A percentile compares a stretch with the other conserved stretches of the same genome.
Conservation (phyloP, 2,329 filamentous ascomycete genomes). For the Colletotrichum melonis region DNA sequence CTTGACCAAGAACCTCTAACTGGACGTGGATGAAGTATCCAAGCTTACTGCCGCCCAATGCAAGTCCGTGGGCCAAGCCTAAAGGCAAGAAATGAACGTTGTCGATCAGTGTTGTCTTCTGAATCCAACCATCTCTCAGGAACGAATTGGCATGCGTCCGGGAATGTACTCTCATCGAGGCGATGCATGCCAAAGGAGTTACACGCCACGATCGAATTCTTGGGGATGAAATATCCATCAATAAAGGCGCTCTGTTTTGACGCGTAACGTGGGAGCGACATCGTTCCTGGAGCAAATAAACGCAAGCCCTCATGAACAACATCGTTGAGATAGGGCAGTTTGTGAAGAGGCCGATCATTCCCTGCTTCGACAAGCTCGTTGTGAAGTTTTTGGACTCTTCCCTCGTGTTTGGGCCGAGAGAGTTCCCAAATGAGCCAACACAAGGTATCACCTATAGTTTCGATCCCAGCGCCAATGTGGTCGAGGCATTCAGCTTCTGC, state of each 20-base stretch:
- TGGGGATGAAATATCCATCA: slow-evolving; percentile 36
- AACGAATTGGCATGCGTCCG: slow-evolving; percentile 31
- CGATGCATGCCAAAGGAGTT: slow-evolving; percentile 32
- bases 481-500: no score
- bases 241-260: slow-evolving; percentile 37
- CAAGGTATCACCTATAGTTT: no score
- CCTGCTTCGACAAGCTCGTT: neutral
- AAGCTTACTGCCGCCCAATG: slow-evolving; percentile 6
- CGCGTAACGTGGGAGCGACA: slow-evolving; percentile 35
- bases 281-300: slow-evolving; percentile 28
- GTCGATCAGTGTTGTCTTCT: slow-evolving; percentile 2
- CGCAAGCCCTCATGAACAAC: slow-evolving; percentile 29
- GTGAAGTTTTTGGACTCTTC: neutral
- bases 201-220: slow-evolving; percentile 36
- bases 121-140: slow-evolving; percentile 38
- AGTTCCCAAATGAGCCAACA: neutral
- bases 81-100: neutral
- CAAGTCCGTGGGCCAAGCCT: neutral
- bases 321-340: slow-evolving; percentile 23
- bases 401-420: neutral
- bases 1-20: no score
- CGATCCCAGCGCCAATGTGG: no score
- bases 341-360: slow-evolving; percentile 1
- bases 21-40: neutral
- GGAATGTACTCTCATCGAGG: slow-evolving; percentile 34